A percentile compares a stretch with the other conserved stretches of the same genome.
Evolutionary conservation across 176 grass and related monocot genomes (phyloP).

Genomic region (Carex littledalei): DNA sequence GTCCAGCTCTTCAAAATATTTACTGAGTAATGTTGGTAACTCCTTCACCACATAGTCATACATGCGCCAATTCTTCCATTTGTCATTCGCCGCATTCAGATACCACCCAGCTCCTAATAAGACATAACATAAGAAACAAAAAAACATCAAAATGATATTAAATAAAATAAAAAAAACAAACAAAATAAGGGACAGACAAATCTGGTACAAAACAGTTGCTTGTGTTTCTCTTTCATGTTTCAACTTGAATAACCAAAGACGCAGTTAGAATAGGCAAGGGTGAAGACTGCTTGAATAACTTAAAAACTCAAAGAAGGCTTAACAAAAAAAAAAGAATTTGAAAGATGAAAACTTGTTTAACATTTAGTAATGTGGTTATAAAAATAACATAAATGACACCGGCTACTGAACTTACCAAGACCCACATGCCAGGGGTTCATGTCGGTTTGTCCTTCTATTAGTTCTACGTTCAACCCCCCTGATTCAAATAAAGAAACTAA

Average conservation of each 20-base stretch:
- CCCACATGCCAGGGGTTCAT: conserved; percentile 65
- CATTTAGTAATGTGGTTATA: neutral
- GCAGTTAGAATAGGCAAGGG: neutral
- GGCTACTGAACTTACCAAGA: conserved; percentile 46
- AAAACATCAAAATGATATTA: neutral
- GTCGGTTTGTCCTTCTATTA: conserved; percentile 75
- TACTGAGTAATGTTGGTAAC: conserved; percentile 62
- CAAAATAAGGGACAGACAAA: neutral
- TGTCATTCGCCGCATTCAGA: conserved; percentile 80
- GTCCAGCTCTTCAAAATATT: conserved; percentile 77
- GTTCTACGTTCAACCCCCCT: conserved; percentile 56
- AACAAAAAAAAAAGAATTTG: neutral
- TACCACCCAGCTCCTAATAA: conserved; percentile 89
- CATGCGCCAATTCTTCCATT: conserved; percentile 99
- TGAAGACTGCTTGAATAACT: neutral
- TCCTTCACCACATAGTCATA: conserved; percentile 92
- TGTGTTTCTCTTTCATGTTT: neutral
- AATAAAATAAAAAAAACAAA: neutral
- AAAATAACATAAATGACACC: neutral
- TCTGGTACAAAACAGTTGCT: neutral
- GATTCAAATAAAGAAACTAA: conserved; percentile 31
- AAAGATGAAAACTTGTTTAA: neutral
- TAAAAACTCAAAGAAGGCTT: neutral
- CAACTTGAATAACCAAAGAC: neutral
- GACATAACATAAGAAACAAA: neutral